Conservation (phyloP, 2,329 filamentous ascomycete species). For the Pezicula carpinea region DNA sequence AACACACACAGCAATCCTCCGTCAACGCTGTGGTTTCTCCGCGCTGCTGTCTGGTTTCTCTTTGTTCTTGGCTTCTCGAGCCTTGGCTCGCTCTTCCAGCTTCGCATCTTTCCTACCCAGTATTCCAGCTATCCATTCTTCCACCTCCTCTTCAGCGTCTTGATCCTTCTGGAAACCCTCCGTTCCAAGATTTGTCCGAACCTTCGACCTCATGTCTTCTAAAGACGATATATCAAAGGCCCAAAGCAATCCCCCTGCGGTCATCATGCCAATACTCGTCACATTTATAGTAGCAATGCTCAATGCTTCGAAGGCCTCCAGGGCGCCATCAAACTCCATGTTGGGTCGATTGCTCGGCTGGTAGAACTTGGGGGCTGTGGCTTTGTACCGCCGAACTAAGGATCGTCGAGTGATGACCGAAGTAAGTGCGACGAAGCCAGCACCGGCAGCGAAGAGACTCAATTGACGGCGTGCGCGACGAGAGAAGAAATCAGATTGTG, state of each 20-base stretch:
- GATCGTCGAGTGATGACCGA: constrained; percentile 67
- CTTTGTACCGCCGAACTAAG: constrained; percentile 56
- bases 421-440: constrained; percentile 70
- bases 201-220: constrained; percentile 55
- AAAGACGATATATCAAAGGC: constrained; percentile 70
- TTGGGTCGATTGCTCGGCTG: constrained; percentile 52
- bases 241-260: constrained; percentile 69
- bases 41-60: not conserved
- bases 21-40: not conserved
- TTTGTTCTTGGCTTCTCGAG: not conserved
- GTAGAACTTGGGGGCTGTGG: constrained; percentile 68
- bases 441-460: constrained; percentile 68
- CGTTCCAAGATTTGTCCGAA: constrained; percentile 27
- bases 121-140: constrained; percentile 55
- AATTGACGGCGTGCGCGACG: constrained; percentile 48
- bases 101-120: constrained; percentile 53
- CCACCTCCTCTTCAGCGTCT: constrained; percentile 55
- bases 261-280: constrained; percentile 68
- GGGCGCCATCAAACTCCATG: constrained; percentile 53
- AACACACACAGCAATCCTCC: not conserved
- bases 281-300: constrained; percentile 86
- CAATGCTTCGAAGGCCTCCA: constrained; percentile 79
- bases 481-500: constrained; percentile 24
- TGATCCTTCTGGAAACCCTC: constrained; percentile 30
- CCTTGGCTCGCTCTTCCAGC: constrained; percentile 15